Evolutionary conservation across 495 filamentous ascomycete species (phyloP).

Genomic region (Neurospora sp.): DNA sequence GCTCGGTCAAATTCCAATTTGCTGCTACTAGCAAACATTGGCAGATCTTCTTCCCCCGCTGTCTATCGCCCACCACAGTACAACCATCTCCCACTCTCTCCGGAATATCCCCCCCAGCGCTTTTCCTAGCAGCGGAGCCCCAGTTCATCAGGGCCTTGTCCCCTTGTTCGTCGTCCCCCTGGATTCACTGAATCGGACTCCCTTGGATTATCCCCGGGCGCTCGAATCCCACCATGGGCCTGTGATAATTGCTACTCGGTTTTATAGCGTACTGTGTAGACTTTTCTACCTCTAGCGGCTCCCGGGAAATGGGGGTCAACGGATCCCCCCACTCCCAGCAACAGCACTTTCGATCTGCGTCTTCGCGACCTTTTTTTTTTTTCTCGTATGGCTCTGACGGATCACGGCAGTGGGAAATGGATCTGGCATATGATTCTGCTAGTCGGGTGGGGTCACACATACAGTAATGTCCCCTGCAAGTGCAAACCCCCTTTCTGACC

Average conservation of each 20-base stretch:
- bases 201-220: background rate
- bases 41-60: background rate
- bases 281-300: background rate
- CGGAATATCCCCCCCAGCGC: background rate
- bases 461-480: background rate
- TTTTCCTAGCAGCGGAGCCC: background rate
- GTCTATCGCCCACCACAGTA: background rate
- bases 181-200: background rate
- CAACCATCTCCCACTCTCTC: background rate
- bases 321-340: background rate
- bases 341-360: background rate
- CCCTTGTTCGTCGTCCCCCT: background rate
- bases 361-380: background rate
- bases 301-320: background rate
- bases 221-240: background rate
- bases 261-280: background rate
- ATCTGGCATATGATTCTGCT: background rate
- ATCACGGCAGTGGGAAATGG: background rate
- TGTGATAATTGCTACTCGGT: background rate
- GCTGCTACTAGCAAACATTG: background rate
- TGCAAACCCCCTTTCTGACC: background rate
- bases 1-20: background rate
- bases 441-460: background rate
- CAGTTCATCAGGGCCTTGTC: background rate
- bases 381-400: background rate